Conservation (phyloP, 345 rosid genomes). For the Eucalyptus cladocalyx region DNA sequence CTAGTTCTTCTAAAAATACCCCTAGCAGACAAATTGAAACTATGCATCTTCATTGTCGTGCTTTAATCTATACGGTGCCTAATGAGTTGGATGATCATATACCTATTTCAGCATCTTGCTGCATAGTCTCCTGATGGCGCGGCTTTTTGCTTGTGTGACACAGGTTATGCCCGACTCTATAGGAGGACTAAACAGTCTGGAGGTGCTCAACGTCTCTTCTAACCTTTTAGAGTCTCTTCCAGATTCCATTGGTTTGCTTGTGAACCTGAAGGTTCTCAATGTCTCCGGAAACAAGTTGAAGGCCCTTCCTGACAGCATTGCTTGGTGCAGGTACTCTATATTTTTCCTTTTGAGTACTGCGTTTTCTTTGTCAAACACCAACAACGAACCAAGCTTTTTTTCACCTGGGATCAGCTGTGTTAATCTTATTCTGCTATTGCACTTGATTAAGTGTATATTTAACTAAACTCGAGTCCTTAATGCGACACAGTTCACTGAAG, state of each 20-base stretch:
- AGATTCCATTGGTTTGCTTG: constrained; percentile 65
- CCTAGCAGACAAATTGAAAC: neutral
- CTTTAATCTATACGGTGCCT: neutral
- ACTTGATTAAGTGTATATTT: neutral
- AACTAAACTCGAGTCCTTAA: neutral
- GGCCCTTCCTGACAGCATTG: constrained; percentile 71
- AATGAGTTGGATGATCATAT: neutral
- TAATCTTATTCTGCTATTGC: neutral
- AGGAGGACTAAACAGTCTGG: constrained; percentile 60
- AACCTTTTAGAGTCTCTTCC: constrained; percentile 54
- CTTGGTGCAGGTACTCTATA: constrained; percentile 41
- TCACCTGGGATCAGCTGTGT: neutral
- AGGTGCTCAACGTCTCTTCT: constrained; percentile 62
- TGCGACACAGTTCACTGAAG: constrained; percentile 41
- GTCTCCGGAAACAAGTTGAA: constrained; percentile 70
- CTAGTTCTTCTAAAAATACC: neutral
- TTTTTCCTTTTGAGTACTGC: neutral
- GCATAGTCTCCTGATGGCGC: neutral
- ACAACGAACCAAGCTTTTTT: neutral
- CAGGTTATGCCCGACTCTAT: constrained; percentile 89
- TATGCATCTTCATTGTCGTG: neutral
- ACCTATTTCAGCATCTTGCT: neutral
- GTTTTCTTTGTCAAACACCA: neutral
- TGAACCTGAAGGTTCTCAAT: constrained; percentile 49
- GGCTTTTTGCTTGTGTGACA: neutral